Percentiles rank a stretch among this genome's conserved stretches.
Conservation (phyloP, 2,329 filamentous ascomycete genomes). For the Metarhizium robertsii region DNA sequence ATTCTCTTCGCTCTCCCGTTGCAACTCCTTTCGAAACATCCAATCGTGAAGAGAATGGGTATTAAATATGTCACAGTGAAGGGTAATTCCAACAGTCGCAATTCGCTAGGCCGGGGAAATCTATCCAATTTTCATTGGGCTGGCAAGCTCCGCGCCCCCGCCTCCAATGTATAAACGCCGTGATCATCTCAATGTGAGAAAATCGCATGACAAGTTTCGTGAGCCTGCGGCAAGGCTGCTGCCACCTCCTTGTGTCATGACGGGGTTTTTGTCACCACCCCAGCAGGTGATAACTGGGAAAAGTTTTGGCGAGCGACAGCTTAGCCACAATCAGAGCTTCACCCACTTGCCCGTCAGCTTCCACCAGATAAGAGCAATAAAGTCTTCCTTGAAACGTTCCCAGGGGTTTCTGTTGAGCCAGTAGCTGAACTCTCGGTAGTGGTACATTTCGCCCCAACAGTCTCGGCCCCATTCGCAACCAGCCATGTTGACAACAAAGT, state of each 20-base stretch:
- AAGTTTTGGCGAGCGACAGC: not conserved
- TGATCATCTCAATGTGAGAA: not conserved
- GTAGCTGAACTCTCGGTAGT: constrained; percentile 85
- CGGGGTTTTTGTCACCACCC: too few relatives aligned
- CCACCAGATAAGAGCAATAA: constrained; percentile 51
- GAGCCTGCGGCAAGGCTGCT: too few relatives aligned
- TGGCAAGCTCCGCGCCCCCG: not conserved
- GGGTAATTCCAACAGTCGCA: not conserved
- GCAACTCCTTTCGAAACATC: not conserved
- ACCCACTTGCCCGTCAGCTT: constrained; percentile 54
- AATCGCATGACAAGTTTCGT: not conserved
- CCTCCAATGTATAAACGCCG: not conserved
- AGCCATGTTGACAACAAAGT: constrained; percentile 97
- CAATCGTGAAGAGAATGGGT: not conserved
- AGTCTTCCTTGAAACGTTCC: constrained; percentile 65
- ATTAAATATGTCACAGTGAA: not conserved
- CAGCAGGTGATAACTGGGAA: not conserved
- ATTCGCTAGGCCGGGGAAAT: not conserved
- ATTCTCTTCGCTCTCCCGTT: not conserved
- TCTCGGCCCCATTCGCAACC: constrained; percentile 95
- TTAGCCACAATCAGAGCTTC: constrained; percentile 32
- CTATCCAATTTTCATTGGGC: not conserved
- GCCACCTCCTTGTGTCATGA: too few relatives aligned
- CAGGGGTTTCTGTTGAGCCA: constrained; percentile 75
- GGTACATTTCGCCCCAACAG: constrained; percentile 97